These are phyloP conservation scores for Phlebiopsis flavidoalba DNA, from an alignment of 768 basidiomycete genomes.

Conservation along the genomic window DNA sequence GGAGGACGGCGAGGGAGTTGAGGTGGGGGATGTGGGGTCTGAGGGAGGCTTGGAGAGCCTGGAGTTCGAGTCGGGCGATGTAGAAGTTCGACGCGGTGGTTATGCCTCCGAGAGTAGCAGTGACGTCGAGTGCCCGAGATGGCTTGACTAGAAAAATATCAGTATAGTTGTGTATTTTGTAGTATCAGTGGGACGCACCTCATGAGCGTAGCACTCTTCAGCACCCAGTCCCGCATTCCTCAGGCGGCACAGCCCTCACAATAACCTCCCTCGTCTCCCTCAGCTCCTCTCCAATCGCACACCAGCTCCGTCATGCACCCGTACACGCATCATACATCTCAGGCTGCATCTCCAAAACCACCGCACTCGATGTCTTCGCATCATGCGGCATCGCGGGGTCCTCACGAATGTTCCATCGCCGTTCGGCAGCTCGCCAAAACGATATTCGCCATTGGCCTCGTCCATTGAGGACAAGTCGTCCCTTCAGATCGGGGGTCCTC, in stretches of 20 bases:
- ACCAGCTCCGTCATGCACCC: constrained; percentile 8
- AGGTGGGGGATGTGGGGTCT: constrained; percentile 14
- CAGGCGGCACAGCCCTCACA: constrained; percentile 56
- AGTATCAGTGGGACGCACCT: constrained; percentile 38
- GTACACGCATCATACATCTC: constrained; percentile 30
- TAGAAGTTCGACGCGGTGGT: constrained; percentile 57
- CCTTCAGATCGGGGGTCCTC: constrained; percentile 25
- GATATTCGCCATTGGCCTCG: constrained; percentile 64
- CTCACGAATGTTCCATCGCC: constrained; percentile 50
- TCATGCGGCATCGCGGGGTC: constrained; percentile 46
- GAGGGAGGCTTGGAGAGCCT: constrained; percentile 32
- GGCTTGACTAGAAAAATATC: constrained; percentile 42
- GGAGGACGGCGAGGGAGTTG: constrained; percentile 26
- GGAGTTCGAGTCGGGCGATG: constrained; percentile 53
- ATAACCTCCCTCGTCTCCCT: constrained; percentile 44
- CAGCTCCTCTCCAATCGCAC: constrained; percentile 16
- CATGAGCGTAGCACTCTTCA: constrained; percentile 50
- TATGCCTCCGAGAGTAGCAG: constrained; percentile 58
- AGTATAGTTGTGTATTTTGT: neutral
- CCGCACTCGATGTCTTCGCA: constrained; percentile 52
- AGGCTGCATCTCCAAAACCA: constrained; percentile 68
- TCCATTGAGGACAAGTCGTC: constrained; percentile 69
- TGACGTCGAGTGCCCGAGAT: constrained; percentile 63
- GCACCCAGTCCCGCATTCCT: constrained; percentile 68
- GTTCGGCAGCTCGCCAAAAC: constrained; percentile 65